Conservation (phyloP, 768 basidiomycete genomes). For the Xerocomellus intermedius region DNA sequence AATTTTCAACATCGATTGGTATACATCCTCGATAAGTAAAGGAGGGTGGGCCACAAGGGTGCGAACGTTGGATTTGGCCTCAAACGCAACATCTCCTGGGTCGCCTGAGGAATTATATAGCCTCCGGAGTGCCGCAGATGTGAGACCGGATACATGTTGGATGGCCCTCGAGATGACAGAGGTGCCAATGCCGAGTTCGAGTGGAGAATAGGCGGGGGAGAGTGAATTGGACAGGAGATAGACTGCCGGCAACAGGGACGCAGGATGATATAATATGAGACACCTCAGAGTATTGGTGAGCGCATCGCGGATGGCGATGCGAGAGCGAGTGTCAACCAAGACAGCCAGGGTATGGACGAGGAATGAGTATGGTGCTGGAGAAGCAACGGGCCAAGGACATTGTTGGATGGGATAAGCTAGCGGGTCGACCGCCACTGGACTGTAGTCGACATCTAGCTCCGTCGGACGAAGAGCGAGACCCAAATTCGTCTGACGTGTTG, state of each 20-base stretch:
- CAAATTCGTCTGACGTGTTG: conserved; percentile 2
- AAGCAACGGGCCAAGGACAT: conserved; percentile 41
- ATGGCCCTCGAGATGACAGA: conserved; percentile 68
- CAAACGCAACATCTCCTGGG: conserved; percentile 84
- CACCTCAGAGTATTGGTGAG: conserved; percentile 74
- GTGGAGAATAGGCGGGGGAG: conserved; percentile 66
- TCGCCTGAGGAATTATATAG: conserved; percentile 78
- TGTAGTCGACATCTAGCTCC: conserved; percentile 28
- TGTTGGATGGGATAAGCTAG: conserved; percentile 40
- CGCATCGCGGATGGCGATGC: conserved; percentile 64
- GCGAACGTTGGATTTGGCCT: conserved; percentile 73
- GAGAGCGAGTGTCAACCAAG: conserved; percentile 66
- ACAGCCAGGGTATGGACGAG: conserved; percentile 61
- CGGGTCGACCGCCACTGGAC: conserved; percentile 45
- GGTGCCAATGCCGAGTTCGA: conserved; percentile 69
- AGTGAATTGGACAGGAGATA: conserved; percentile 84
- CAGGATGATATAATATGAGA: conserved; percentile 61
- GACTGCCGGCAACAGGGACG: conserved; percentile 70
- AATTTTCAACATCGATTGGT: conserved; percentile 65
- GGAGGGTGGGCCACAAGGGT: conserved; percentile 73
- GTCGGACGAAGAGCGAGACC: conserved; percentile 23
- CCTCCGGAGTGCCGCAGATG: conserved; percentile 52
- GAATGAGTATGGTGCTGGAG: conserved; percentile 65
- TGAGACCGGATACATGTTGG: conserved; percentile 70
- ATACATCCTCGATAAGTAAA: conserved; percentile 62